Evolutionary conservation across 305 asterid species (phyloP).

Genomic region (Rubia balearica): DNA sequence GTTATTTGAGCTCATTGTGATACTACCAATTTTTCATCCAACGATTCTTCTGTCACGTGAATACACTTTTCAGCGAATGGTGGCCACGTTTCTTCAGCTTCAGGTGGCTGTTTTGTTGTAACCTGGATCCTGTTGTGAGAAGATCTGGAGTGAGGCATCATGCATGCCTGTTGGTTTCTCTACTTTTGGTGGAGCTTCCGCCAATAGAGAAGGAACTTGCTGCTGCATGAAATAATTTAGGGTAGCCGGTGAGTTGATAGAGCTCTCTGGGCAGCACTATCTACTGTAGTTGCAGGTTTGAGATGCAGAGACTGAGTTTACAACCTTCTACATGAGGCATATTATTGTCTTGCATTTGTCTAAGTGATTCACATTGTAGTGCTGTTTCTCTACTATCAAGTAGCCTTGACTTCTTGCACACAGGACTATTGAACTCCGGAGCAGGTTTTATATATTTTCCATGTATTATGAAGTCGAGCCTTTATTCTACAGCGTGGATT

Average conservation of each 20-base stretch:
- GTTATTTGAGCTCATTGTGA: background rate
- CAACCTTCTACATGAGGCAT: background rate
- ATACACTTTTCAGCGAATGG: background rate
- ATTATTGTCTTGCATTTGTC: background rate
- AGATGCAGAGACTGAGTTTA: background rate
- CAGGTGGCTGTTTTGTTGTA: background rate
- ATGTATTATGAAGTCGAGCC: background rate
- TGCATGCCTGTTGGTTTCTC: background rate
- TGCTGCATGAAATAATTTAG: background rate
- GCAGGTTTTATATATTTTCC: no score
- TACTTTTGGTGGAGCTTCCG: background rate
- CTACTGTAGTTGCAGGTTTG: conserved; percentile 16
- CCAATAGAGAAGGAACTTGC: background rate
- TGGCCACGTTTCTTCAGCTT: no score
- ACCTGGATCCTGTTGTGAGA: background rate
- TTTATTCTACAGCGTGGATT: background rate
- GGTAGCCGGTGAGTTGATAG: background rate
- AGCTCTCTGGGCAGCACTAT: conserved; percentile 10
- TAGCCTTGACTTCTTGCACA: background rate
- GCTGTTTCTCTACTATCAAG: background rate
- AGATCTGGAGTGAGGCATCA: background rate
- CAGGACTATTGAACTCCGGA: background rate
- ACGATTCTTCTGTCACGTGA: background rate
- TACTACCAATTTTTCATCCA: background rate
- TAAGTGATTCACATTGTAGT: background rate